Evolutionary conservation across 2,329 filamentous ascomycete species (phyloP).

Genomic region (Sporothrix phasma): DNA sequence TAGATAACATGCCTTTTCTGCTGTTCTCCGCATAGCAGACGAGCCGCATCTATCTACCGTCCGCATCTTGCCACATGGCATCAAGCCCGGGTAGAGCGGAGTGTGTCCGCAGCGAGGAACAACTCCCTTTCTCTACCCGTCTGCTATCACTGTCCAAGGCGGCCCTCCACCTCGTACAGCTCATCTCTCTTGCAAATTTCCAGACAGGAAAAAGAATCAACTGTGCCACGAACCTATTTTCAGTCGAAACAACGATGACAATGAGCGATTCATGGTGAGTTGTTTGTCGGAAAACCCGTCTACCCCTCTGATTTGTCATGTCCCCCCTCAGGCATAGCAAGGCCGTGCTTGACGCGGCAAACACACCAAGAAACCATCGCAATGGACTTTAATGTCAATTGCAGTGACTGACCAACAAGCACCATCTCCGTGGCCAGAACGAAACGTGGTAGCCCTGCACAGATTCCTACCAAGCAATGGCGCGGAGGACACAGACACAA

Average conservation of each 20-base stretch:
- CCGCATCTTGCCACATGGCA: background rate
- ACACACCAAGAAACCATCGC: background rate
- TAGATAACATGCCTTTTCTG: background rate
- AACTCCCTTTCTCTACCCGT: background rate
- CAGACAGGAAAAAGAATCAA: no score
- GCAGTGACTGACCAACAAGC: background rate
- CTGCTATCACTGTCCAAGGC: background rate
- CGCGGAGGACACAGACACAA: background rate
- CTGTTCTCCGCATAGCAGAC: constrained; percentile 4
- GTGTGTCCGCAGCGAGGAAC: background rate
- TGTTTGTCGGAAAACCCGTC: background rate
- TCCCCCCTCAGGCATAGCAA: no score
- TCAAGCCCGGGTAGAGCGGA: background rate
- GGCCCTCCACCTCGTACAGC: background rate
- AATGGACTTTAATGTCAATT: background rate
- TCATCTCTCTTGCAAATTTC: background rate
- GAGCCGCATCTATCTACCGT: background rate
- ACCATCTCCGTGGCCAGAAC: background rate
- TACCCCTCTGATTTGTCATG: background rate
- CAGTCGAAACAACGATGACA: background rate
- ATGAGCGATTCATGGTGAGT: background rate
- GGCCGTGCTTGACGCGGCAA: background rate
- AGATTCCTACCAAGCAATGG: background rate
- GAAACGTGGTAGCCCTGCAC: constrained; percentile 5
- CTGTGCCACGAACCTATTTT: background rate